Evolutionary conservation across 179 eudicot genomes (phyloP), one percentile per base, ranked within the genome.

Genomic region (Amaranthus tricolor): DNA sequence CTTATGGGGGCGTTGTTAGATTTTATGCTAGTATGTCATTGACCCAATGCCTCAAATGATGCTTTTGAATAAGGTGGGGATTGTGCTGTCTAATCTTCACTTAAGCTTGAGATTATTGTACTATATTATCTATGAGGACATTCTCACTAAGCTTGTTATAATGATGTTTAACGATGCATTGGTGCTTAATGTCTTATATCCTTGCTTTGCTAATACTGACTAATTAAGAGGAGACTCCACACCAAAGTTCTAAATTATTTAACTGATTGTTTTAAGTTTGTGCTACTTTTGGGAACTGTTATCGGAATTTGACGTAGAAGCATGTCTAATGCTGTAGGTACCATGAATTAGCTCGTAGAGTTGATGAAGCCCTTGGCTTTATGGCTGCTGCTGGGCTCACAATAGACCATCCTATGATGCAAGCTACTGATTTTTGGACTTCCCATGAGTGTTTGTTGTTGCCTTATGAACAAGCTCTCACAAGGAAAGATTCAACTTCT

Each of bases 361-460:
- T 89, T 13, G 92, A 89, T 40, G 92, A 89, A 83, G 90, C 92
- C 24, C 88, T 89, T 61, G 92, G 90, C 68, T 89, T 89, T 59
- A 89, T 89, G 92, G 79, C 88, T 59, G 92, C 90, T 73, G 90
- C 89, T 64, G 92, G 92, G 17, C 84, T 89, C 24, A 82, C 90
- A 14, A 83, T 82, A 54, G 92, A 89, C 61, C 89, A 89, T 70
- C 89, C 92, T n/a, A 21, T 84, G 40, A 82, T 89, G 92, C 79
- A 72, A 72, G 78, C 87, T n/a, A 86, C 89, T 13, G 89, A 86
- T 61, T 86, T 86, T 58, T 86, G 89, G 89, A 86, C 89, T 71
- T 89, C 92, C 61, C 92, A 89, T 69, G 93, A 89, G 78, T 89
- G 93, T 67, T 71, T 89, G 82, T 80, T 77, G 76, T 77, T 86